These are phyloP conservation scores for Typha latifolia DNA, from an alignment of 176 grass and related monocot genomes.

Conservation along the genomic window DNA sequence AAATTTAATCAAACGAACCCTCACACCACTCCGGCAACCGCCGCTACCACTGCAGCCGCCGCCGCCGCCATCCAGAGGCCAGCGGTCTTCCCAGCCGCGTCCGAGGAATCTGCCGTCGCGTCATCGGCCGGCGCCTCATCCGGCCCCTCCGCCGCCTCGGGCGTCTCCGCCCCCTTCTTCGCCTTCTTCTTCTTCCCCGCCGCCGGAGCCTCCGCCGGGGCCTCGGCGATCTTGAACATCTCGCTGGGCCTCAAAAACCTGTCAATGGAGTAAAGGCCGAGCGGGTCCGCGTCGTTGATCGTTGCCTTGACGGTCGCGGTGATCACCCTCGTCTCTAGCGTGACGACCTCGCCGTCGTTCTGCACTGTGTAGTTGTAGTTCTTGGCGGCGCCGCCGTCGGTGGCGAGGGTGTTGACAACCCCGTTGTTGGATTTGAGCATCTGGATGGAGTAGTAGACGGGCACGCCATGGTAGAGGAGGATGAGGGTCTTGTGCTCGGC, in stretches of 20 bases:
- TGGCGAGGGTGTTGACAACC: conserved; percentile 32
- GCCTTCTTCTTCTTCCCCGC: conserved; percentile 22
- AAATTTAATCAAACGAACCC: not conserved
- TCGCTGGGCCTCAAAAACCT: conserved; percentile 53
- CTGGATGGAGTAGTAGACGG: conserved; percentile 38
- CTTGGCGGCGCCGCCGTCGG: conserved; percentile 25
- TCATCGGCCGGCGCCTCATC: conserved; percentile 31
- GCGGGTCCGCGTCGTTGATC: conserved; percentile 52
- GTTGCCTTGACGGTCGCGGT: conserved; percentile 34
- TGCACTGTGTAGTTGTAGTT: conserved; percentile 86
- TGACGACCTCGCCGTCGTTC: conserved; percentile 63
- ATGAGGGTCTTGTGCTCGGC: conserved; percentile 18
- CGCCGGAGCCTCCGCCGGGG: conserved; percentile 26
- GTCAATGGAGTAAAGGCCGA: conserved; percentile 55
- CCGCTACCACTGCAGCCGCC: not conserved
- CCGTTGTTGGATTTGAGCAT: conserved; percentile 24
- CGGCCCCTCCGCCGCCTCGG: conserved; percentile 16
- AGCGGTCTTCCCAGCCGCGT: not conserved
- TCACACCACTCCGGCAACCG: conserved; percentile 21
- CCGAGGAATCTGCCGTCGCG: conserved; percentile 39
- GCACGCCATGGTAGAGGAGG: conserved; percentile 49
- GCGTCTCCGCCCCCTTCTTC: conserved; percentile 40
- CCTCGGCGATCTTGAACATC: conserved; percentile 43
- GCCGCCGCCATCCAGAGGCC: conserved; percentile 23
- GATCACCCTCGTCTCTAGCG: conserved; percentile 35